Conservation (phyloP, 768 basidiomycete species). For the Mycena indigotica region DNA sequence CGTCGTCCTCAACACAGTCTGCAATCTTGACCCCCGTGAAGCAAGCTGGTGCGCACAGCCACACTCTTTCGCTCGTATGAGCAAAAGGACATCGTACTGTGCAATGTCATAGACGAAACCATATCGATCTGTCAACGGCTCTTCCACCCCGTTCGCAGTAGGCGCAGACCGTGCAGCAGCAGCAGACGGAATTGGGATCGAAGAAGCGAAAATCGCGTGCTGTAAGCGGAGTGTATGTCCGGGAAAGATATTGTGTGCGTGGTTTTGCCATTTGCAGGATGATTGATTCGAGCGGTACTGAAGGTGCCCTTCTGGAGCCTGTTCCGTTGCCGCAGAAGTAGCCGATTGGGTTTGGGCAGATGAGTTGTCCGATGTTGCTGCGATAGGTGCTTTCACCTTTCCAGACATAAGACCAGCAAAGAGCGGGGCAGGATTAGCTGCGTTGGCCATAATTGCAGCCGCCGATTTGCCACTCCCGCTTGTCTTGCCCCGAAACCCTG, state of each 20-base stretch:
- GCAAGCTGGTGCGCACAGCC: constrained; percentile 80
- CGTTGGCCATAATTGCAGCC: constrained; percentile 39
- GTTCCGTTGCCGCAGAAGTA: constrained; percentile 14
- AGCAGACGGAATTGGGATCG: constrained; percentile 48
- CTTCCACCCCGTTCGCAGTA: constrained; percentile 52
- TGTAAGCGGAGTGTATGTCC: constrained; percentile 72
- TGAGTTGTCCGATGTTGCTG: too few relatives aligned
- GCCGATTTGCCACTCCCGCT: constrained; percentile 36
- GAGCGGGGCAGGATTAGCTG: constrained; percentile 55
- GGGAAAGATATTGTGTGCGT: constrained; percentile 80
- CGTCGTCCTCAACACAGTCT: constrained; percentile 77
- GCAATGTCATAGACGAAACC: constrained; percentile 90
- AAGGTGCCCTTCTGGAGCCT: constrained; percentile 34
- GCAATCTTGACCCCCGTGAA: constrained; percentile 87
- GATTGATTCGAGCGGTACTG: constrained; percentile 79
- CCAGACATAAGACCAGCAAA: constrained; percentile 61
- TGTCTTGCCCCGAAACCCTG: constrained; percentile 11
- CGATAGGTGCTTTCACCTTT: too few relatives aligned
- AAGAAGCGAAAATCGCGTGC: constrained; percentile 75
- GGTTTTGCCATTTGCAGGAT: constrained; percentile 80
- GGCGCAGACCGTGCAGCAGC: constrained; percentile 60
- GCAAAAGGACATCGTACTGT: constrained; percentile 76
- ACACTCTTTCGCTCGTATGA: constrained; percentile 73
- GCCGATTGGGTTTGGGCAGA: constrained; percentile 30
- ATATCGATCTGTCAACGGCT: constrained; percentile 82